Percentiles rank a stretch among this genome's conserved stretches.
Conservation (phyloP, 768 basidiomycete genomes). For the Boletus reticulatus region DNA sequence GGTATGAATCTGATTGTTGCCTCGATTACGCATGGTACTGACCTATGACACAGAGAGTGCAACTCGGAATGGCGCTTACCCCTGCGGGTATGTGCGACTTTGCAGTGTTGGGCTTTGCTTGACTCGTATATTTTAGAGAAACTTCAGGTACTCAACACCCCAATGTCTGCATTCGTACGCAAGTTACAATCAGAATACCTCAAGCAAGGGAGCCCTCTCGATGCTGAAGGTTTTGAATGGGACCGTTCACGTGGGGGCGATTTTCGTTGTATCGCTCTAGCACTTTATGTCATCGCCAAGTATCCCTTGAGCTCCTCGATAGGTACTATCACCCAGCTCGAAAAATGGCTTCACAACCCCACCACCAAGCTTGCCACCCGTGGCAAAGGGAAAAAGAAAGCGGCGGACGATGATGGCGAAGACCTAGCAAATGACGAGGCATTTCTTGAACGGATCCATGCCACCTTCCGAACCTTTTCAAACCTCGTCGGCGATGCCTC, state of each 20-base stretch:
- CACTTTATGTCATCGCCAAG: conserved; percentile 50
- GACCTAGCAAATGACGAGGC: conserved; percentile 31
- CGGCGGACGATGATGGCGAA: conserved; percentile 2
- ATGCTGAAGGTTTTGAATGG: conserved; percentile 44
- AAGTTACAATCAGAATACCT: conserved; percentile 48
- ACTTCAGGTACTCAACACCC: conserved; percentile 61
- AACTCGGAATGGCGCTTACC: conserved; percentile 75
- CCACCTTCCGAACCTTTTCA: conserved; percentile 48
- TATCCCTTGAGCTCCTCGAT: conserved; percentile 33
- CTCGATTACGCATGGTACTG: neutral
- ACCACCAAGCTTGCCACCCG: conserved; percentile 6
- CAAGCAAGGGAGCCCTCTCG: conserved; percentile 35
- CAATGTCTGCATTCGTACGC: conserved; percentile 60
- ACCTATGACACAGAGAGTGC: conserved; percentile 53
- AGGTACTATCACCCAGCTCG: conserved; percentile 37
- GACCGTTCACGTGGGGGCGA: conserved; percentile 51
- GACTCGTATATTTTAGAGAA: conserved; percentile 44
- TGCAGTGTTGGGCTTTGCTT: neutral
- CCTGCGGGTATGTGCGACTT: conserved; percentile 48
- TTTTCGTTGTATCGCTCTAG: conserved; percentile 57
- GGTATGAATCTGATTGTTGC: conserved; percentile 35
- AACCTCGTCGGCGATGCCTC: conserved; percentile 40
- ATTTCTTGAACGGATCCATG: conserved; percentile 35
- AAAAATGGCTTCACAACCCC: conserved; percentile 47
- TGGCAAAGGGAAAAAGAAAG: conserved; percentile 23